Conservation (phyloP, 192 early-diverging fungal genomes). For the Coemansia sp. region DNA sequence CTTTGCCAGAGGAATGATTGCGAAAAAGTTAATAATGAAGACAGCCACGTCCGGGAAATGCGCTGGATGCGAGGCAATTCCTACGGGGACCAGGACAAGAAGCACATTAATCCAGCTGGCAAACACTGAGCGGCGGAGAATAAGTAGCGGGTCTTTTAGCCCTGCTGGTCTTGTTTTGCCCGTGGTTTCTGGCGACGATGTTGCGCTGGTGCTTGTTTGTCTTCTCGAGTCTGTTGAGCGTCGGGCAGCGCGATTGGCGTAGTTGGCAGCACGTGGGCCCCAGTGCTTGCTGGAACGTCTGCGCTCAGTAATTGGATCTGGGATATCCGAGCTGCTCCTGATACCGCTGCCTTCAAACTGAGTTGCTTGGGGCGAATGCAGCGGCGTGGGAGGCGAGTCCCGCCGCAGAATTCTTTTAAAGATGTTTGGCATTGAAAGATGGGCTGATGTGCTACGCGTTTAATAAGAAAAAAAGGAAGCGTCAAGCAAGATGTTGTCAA, state of each 20-base stretch:
- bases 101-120: conserved; percentile 71
- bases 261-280: conserved; percentile 42
- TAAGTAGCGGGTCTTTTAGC: conserved; percentile 40
- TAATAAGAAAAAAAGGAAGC: not conserved
- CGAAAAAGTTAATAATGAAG: conserved; percentile 88
- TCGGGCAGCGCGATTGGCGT: conserved; percentile 42
- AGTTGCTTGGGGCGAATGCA: conserved; percentile 13
- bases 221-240: conserved; percentile 23
- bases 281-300: conserved; percentile 33
- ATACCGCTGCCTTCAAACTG: not conserved
- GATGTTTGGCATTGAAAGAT: conserved; percentile 33
- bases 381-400: conserved; percentile 4
- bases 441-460: not conserved
- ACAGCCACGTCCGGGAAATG: conserved; percentile 66
- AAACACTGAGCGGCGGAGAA: conserved; percentile 57
- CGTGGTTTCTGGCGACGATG: not conserved
- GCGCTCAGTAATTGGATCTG: not conserved
- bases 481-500: not conserved
- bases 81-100: conserved; percentile 79
- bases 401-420: conserved; percentile 34
- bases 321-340: not conserved
- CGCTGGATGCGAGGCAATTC: conserved; percentile 62
- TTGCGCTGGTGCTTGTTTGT: conserved; percentile 2
- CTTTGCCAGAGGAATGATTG: conserved; percentile 89
- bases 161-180: conserved; percentile 30